A percentile compares a stretch with the other conserved stretches of the same genome.
Conservation (phyloP, 2,329 filamentous ascomycete genomes). For the Penicillium sp. region DNA sequence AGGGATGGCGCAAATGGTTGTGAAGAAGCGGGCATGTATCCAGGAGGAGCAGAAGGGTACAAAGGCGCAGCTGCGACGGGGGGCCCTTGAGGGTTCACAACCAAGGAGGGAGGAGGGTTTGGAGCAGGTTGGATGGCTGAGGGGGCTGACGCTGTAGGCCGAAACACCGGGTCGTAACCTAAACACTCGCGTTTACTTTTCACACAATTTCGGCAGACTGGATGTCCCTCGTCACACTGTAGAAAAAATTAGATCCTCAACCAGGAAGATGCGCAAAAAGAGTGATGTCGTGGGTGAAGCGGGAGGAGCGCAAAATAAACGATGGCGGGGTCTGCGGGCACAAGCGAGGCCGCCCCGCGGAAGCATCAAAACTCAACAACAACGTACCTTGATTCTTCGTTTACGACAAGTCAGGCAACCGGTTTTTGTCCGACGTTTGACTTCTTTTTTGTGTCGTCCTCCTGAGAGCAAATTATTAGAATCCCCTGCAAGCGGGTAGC, state of each 20-base stretch:
- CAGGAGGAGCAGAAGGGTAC: conserved; percentile 41
- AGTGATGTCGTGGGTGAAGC: conserved; percentile 15
- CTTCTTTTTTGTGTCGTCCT: conserved; percentile 68
- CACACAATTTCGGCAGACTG: conserved; percentile 73
- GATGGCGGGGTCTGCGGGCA: conserved; percentile 29
- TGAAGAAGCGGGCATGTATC: conserved; percentile 41
- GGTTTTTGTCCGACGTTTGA: conserved; percentile 73
- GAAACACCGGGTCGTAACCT: conserved; percentile 69
- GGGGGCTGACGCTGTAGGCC: conserved; percentile 67
- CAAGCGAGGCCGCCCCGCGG: conserved; percentile 28
- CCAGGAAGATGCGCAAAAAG: conserved; percentile 13
- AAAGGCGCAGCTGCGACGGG: conserved; percentile 26
- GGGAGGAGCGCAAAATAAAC: conserved; percentile 24
- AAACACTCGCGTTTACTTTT: conserved; percentile 69
- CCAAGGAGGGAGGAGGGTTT: conserved; percentile 44
- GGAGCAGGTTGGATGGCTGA: conserved; percentile 66
- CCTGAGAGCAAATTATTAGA: conserved; percentile 60
- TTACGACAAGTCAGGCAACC: conserved; percentile 68
- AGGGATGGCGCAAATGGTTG: conserved; percentile 42
- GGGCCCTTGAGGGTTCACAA: conserved; percentile 43
- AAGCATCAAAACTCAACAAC: conserved; percentile 8
- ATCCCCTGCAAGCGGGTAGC: conserved; percentile 51
- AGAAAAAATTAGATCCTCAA: not conserved
- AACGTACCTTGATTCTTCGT: conserved; percentile 70
- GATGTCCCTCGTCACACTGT: conserved; percentile 94